Evolutionary conservation across 495 filamentous ascomycete species (phyloP), one percentile per base, ranked within the genome.

Genomic region (Schizothecium vesticola): DNA sequence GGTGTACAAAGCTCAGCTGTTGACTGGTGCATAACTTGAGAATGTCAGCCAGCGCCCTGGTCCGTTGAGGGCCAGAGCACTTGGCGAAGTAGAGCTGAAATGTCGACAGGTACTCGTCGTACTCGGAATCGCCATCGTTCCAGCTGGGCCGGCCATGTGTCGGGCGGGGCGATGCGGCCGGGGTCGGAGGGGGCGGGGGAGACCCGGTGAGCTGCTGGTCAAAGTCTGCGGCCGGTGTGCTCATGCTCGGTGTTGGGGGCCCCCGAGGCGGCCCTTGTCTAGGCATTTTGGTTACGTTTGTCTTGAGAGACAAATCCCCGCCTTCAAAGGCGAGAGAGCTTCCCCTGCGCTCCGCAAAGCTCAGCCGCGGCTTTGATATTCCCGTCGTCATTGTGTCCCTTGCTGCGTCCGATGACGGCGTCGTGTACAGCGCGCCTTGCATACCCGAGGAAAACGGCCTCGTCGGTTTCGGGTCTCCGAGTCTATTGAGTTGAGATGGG

Each of bases 21-120:
- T 95, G 92, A 72, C 91, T 97, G 73, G 95, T 92, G 81, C 96
- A 99, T 70, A 96, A 82, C 73, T 93, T 94, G 70, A 99, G 79
- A 63, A 99, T 81, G 67, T 96, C 92, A 26, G 89, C 91, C 31
- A 99, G 83, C 70, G 95, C 81, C 23, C 87, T 78, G 64, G 81
- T 86, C 67, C 85, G 77, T 70, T 88, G 86, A 13, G 77, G 75
- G 51, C 79, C 76, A n/a, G 79, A 80, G 63, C 78, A 80, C 68
- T 81, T 80, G 74, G 81, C 78, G 69, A 87, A 87, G 58, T 84
- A 80, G 57, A 83, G 80, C 59, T 83, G 80, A 51, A 86, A 73
- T 23, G 81, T 75, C 21, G 83, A 70, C 3, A 86, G 78, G 65
- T 83, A 83, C 64, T 80, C 75, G 70, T 86, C 84, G 69, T 87